These are phyloP conservation scores for Chalciporus piperatus DNA, from an alignment of 768 basidiomycete species.

Conservation along the genomic window DNA sequence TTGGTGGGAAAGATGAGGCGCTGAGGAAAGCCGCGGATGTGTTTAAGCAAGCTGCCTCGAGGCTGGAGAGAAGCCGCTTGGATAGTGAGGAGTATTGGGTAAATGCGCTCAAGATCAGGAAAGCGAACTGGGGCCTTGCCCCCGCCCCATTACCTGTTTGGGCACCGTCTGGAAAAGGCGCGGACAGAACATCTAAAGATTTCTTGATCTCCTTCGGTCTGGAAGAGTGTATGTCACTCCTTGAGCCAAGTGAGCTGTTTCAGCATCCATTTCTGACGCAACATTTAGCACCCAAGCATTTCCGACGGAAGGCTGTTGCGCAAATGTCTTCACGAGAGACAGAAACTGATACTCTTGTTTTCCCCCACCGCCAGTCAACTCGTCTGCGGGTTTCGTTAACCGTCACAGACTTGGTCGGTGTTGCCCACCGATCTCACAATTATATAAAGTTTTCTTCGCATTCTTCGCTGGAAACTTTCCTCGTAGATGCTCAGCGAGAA, in stretches of 20 bases:
- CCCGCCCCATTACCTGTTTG: constrained; percentile 77
- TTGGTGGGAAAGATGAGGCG: constrained; percentile 81
- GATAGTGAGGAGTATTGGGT: constrained; percentile 78
- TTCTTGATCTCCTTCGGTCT: constrained; percentile 78
- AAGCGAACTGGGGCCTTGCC: constrained; percentile 77
- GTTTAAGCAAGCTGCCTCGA: constrained; percentile 66
- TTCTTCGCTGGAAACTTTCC: constrained; percentile 45
- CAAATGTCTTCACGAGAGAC: constrained; percentile 53
- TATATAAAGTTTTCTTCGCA: constrained; percentile 29
- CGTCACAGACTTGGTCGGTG: constrained; percentile 33
- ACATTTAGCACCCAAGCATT: constrained; percentile 55
- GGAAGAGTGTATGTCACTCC: constrained; percentile 67
- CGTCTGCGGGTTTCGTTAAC: constrained; percentile 61
- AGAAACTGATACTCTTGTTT: constrained; percentile 45
- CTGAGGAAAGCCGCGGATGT: constrained; percentile 69
- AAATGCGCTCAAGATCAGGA: constrained; percentile 72
- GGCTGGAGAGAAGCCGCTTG: constrained; percentile 60
- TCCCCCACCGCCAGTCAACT: constrained; percentile 62
- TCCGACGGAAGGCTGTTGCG: constrained; percentile 70
- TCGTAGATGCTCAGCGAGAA: constrained; percentile 65
- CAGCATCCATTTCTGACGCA: not conserved
- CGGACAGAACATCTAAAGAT: constrained; percentile 78
- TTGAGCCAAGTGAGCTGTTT: not conserved
- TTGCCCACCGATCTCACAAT: constrained; percentile 36
- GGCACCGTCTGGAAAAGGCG: constrained; percentile 67